Base-by-base conservation (phyloP, 495 filamentous ascomycete species). In the Aspergillus funiculosus region DNA sequence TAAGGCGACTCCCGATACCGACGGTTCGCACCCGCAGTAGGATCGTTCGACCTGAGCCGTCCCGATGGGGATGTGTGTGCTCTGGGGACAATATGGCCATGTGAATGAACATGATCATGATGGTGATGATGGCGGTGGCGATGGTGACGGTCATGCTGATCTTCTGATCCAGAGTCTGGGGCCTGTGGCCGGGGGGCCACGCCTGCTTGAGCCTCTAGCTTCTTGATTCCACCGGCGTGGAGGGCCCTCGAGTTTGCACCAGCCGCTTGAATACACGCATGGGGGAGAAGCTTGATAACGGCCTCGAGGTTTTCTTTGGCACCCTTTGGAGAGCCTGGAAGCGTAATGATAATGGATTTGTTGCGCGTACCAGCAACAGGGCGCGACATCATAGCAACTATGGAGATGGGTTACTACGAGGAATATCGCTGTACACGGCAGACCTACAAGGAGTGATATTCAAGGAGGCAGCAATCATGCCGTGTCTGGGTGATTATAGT, bases 311-410 rank as follows among this genome's bases (percentile, higher is more conserved):
- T 99, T 67, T 99, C 92, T 56, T 79, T 83, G 2, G 92, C 92
- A n/a, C 89, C 92, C 70, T 95, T 96, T 1, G 94, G 94, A 2
- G 92, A 96, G 18, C 92, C 92, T 0, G 92, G 92, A 28, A 99
- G 73, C 0, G 92, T 97, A 36, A 96, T 68, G 32, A 99, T 88
- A 39, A 99, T 65, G 5, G 89, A 82, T 50, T 81, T 82, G 50
- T 89, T 81, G 22, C 92, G 76, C 8, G 94, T 83, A 7, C 92
- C 92, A 37, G 94, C 94, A 39, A 95, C 86, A 10, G 92, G 90
- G 43, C 92, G 79, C 43, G 92, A 85, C 92, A 97, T 97, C 69
- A 95, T 81, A n/a, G 91, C 94, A 68, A 97, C 88, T 95, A 50
- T n/a, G n/a, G n/a, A n/a, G 5, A 30, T 15, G 11, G 32, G 36